phyloP scores from a whole-genome alignment of 306 rosid genomes.

The Ceratonia siliqua region DNA sequence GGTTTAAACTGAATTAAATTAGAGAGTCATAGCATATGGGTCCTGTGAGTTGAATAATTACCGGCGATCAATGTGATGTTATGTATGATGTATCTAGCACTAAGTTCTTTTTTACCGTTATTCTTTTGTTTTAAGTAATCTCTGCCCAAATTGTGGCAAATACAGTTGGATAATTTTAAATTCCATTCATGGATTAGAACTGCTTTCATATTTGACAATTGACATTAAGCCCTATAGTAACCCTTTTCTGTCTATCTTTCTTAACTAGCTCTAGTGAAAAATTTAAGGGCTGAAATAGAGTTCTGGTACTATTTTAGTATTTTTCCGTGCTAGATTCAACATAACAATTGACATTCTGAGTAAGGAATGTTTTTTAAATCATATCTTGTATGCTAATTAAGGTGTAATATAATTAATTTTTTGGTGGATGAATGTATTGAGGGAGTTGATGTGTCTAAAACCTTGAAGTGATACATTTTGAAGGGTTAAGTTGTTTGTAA shows the following conservation, averaged over 20 bases:
- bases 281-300: background rate
- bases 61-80: background rate
- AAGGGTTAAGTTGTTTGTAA: background rate
- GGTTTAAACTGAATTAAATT: conserved; percentile 3
- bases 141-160: background rate
- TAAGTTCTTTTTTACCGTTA: background rate
- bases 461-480: conserved; percentile 3
- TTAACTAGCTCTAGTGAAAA: background rate
- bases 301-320: background rate
- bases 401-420: background rate
- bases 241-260: background rate
- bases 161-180: background rate
- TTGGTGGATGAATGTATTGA: conserved; percentile 20
- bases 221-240: background rate
- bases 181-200: background rate
- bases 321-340: background rate
- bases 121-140: background rate
- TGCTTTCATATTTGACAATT: background rate
- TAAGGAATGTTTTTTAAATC: conserved; percentile 13
- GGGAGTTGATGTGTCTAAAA: conserved; percentile 1
- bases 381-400: background rate
- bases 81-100: background rate
- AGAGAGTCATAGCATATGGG: background rate
- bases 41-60: background rate
- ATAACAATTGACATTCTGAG: background rate